Base-by-base conservation (phyloP, 2,329 filamentous ascomycete species). In the Tolypocladium endophyticum region DNA sequence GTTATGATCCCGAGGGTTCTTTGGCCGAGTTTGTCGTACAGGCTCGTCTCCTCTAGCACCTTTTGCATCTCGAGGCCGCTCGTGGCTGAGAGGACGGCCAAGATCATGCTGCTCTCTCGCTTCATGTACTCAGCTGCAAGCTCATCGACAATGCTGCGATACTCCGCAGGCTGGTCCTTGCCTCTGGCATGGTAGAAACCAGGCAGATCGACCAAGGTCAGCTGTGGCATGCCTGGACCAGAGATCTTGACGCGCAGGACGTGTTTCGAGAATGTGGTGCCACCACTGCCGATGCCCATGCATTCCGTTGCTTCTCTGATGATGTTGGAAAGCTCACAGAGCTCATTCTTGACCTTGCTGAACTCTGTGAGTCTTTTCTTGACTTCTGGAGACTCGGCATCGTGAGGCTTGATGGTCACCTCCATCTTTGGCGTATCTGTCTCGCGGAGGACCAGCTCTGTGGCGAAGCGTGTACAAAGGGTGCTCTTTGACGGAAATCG, bases 381-480 rank as follows among this genome's bases (percentile, higher is more conserved):
- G 20, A 74, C 70, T 1, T 64, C 55, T 0, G 59, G 61, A 2
- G 65, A 61, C 3, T 72, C 64, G 2, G 68, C 66, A 0, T 62
- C 61, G 18, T 73, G 72, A 0, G 76, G 73, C 16, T 58, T 62
- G 52, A 69, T 68, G 23, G 62, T 64, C 6, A 78, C 67, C 4
- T 65, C 70, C 18, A 80, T 56, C 72, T 2, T 67, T 67, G 0
- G 69, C 59, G 0, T 69, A 57, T 0, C 68, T 23, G 3, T 70
- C 71, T 18, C 78, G 76, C 84, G 78, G 4, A 88, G 74, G 16
- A 85, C 75, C 23, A 87, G 71, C 67, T 88, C 83, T 0, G 84
- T 88, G 0, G 84, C 79, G 61, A 88, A 87, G 0, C 82, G 76
- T 0, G 85, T 87, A 68, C 84, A 87, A 0, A 86, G 67, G 43